A percentile compares a stretch with the other conserved stretches of the same genome.
Evolutionary conservation across 2,329 filamentous ascomycete genomes (phyloP).

Genomic region (Paracorniculantispora psalliotae): DNA sequence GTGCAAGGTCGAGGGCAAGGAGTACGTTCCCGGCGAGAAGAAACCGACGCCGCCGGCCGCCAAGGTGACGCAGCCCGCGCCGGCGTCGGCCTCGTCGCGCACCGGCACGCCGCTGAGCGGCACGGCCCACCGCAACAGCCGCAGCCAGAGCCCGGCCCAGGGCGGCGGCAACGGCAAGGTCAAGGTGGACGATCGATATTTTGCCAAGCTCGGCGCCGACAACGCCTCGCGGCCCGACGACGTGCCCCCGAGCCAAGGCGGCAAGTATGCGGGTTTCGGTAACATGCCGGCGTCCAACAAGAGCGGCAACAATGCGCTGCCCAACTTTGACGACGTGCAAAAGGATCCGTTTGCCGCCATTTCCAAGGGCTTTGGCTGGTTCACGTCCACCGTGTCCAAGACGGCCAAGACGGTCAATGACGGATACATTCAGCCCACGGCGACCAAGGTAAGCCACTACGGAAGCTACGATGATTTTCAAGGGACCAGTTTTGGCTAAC

Average conservation of each 20-base stretch:
- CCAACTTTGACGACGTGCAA: conserved; percentile 81
- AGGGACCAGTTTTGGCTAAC: conserved; percentile 3
- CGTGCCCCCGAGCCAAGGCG: conserved; percentile 82
- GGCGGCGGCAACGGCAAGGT: conserved; percentile 41
- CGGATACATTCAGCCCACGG: conserved; percentile 86
- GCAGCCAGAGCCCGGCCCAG: conserved; percentile 34
- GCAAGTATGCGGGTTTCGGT: conserved; percentile 89
- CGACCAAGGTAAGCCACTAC: conserved; percentile 62
- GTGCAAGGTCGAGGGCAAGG: conserved; percentile 80
- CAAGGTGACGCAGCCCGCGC: conserved; percentile 20
- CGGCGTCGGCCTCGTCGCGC: conserved; percentile 31
- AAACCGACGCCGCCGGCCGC: conserved; percentile 32
- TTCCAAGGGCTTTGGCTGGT: conserved; percentile 92
- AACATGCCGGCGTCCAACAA: conserved; percentile 59
- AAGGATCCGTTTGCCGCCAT: conserved; percentile 84
- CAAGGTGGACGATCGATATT: conserved; percentile 80
- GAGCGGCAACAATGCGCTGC: conserved; percentile 43
- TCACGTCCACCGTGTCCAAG: conserved; percentile 80
- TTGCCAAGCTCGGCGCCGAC: conserved; percentile 75
- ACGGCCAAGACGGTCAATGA: conserved; percentile 89
- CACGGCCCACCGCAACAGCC: conserved; percentile 37
- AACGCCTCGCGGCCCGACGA: conserved; percentile 72
- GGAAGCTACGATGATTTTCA: too few relatives aligned
- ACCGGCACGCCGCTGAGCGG: conserved; percentile 33
- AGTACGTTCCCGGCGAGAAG: conserved; percentile 74